Base-by-base conservation (phyloP, 2,329 filamentous ascomycete genomes). In the Phyllosticta ampelicida region DNA sequence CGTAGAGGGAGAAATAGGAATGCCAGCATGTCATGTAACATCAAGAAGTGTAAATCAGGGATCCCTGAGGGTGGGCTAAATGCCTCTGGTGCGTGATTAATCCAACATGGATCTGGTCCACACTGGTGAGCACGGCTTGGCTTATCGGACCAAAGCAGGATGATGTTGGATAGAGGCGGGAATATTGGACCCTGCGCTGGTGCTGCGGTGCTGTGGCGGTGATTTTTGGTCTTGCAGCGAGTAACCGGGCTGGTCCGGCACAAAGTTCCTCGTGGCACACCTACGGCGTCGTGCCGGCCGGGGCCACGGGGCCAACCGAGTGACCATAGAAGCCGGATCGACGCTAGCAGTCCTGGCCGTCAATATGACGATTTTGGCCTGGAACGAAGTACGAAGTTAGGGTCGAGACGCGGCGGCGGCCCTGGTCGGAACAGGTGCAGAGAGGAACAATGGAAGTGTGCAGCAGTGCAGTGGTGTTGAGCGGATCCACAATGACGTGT, bases 81-180 rank as follows among this genome's bases (percentile, higher is more conserved):
- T 52, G 56, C 52, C 56, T 48, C 56, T 48, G 52, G 51, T 58
- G 56, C 56, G 56, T 58, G 51, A 58, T 58, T 58, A 58, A 58
- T 51, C 52, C 56, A 36, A 48, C 56, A 54, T 58, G 51, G 52
- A 54, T 58, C 44, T 58, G 28, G 48, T 51, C 11, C 16, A 21
- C 19, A 51, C 21, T 10, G 51, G 29, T 48, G 53, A 58, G 18
- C 51, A 44, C 52, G 23, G 18, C 55, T 53, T 18, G 51, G 51
- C 56, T 58, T 58, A 58, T 58, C 56, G 48, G 52, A 11, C 19
- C 49, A 51, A 13, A 26, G 49, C 9, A 20, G 49, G 21, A 51
- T 51, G 49, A 20, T 44, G 36, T 44, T 44, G 36, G 36, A 44
- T n/a, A n/a, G 16, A 18, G 36, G 36, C 36, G 36, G 36, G 36